Evolutionary conservation across 257 asterid genomes (phyloP).

Genomic region (Solanum tarijense): DNA sequence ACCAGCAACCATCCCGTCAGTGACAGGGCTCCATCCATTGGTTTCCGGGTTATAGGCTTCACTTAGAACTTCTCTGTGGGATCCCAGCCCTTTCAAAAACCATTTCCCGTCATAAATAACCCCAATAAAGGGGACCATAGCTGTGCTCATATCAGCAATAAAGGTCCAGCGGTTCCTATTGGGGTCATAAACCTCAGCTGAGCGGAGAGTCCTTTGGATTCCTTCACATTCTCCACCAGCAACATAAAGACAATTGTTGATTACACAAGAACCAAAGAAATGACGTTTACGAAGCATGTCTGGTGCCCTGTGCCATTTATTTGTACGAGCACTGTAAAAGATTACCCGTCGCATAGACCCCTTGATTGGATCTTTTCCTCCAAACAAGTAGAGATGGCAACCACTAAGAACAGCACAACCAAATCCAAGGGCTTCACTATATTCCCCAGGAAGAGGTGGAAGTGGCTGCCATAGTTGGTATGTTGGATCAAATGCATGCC

Average conservation of each 20-base stretch:
- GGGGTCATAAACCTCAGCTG: slow-evolving; percentile 45
- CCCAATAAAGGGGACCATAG: slow-evolving; percentile 45
- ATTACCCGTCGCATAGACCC: slow-evolving; percentile 44
- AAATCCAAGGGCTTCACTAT: slow-evolving; percentile 42
- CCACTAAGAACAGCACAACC: slow-evolving; percentile 50
- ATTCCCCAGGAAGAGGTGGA: slow-evolving; percentile 43
- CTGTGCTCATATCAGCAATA: slow-evolving; percentile 38
- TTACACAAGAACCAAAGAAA: slow-evolving; percentile 35
- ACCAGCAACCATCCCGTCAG: slow-evolving; percentile 33
- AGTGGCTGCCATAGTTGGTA: slow-evolving; percentile 46
- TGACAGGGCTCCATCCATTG: slow-evolving; percentile 25
- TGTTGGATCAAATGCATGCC: slow-evolving; percentile 44
- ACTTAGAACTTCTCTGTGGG: slow-evolving; percentile 33
- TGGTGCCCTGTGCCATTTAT: slow-evolving; percentile 47
- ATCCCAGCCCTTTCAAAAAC: slow-evolving; percentile 38
- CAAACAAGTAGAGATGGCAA: slow-evolving; percentile 36
- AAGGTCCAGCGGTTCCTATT: slow-evolving; percentile 38
- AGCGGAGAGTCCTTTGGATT: slow-evolving; percentile 32
- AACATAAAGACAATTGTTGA: slow-evolving; percentile 39
- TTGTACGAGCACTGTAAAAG: slow-evolving; percentile 38
- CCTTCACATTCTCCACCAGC: slow-evolving; percentile 55
- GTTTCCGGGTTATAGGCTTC: slow-evolving; percentile 29
- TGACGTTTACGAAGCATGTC: slow-evolving; percentile 44
- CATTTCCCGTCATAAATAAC: slow-evolving; percentile 37
- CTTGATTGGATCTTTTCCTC: slow-evolving; percentile 37